Conservation (phyloP, 2,329 filamentous ascomycete species). For the Chaetomium sp. region DNA sequence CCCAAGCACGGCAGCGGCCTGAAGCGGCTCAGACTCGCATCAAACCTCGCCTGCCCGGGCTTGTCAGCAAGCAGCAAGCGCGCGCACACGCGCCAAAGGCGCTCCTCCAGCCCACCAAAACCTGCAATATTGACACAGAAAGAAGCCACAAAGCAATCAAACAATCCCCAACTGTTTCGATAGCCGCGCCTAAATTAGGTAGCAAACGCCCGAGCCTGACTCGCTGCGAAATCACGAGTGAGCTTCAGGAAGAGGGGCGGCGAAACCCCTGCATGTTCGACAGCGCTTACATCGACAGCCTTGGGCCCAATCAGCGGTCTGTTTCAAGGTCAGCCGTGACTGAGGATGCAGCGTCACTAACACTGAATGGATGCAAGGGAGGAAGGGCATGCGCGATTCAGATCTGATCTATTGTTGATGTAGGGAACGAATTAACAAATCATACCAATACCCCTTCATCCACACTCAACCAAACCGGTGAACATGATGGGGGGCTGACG, state of each 20-base stretch:
- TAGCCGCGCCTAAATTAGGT: constrained; percentile 10
- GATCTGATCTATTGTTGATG: neutral
- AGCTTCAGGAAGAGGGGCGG: neutral
- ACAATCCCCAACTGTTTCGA: neutral
- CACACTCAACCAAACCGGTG: neutral
- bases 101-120: neutral
- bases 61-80: neutral
- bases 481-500: neutral
- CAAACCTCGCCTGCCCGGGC: neutral
- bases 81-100: neutral
- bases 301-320: constrained; percentile 22
- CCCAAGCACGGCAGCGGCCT: neutral
- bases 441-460: neutral
- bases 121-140: neutral
- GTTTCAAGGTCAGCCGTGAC: constrained; percentile 17
- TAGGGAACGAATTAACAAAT: neutral
- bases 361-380: neutral
- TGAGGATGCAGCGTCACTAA: neutral
- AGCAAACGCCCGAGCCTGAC: neutral
- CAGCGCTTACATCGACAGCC: constrained; percentile 20
- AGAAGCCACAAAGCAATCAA: neutral
- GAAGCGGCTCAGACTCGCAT: neutral
- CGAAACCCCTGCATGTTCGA: constrained; percentile 1
- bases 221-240: neutral
- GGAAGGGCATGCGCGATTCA: neutral